phyloP scores from a whole-genome alignment of 2,329 filamentous ascomycete genomes.

The Hypoxylon sp. region DNA sequence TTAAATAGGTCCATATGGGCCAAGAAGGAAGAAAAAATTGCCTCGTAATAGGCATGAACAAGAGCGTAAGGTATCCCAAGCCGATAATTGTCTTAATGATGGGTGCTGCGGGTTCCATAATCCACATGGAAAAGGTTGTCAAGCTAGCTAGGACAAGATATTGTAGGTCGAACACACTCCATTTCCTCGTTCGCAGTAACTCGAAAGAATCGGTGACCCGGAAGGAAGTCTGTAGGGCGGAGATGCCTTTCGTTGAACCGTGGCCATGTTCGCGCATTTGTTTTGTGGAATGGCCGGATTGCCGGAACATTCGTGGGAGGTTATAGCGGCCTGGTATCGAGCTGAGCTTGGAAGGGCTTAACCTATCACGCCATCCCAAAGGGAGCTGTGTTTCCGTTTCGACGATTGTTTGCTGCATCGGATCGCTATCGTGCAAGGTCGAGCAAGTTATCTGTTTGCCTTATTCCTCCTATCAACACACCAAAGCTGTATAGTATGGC shows the following conservation, averaged over 20 bases:
- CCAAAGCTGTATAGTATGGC: too few species aligned
- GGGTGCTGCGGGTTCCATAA: slow-evolving; percentile 82
- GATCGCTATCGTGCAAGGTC: slow-evolving; percentile 1
- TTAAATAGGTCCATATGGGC: slow-evolving; percentile 83
- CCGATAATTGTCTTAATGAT: slow-evolving; percentile 79
- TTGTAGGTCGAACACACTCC: slow-evolving; percentile 85
- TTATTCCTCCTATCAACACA: too few species aligned
- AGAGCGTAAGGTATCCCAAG: slow-evolving; percentile 70
- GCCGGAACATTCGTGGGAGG: slow-evolving; percentile 28
- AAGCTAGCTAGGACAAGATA: slow-evolving; percentile 79
- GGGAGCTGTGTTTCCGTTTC: slow-evolving; percentile 34
- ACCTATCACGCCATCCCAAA: slow-evolving; percentile 34
- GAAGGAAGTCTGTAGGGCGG: slow-evolving; percentile 81
- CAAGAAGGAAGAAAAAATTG: slow-evolving; percentile 92
- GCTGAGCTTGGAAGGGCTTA: slow-evolving; percentile 33
- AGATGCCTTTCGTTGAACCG: slow-evolving; percentile 52
- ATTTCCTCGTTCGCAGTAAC: slow-evolving; percentile 78
- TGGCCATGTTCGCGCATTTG: slow-evolving; percentile 19
- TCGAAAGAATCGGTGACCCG: slow-evolving; percentile 80
- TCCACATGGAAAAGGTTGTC: slow-evolving; percentile 79
- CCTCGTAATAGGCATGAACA: slow-evolving; percentile 83
- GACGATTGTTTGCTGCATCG: slow-evolving; percentile 36
- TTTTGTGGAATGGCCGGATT: slow-evolving; percentile 17
- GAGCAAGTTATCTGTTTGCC: background rate
- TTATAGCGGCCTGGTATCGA: slow-evolving; percentile 34